phyloP scores from a whole-genome alignment of 2,329 filamentous ascomycete species.

The Mollisia scopiformis region DNA sequence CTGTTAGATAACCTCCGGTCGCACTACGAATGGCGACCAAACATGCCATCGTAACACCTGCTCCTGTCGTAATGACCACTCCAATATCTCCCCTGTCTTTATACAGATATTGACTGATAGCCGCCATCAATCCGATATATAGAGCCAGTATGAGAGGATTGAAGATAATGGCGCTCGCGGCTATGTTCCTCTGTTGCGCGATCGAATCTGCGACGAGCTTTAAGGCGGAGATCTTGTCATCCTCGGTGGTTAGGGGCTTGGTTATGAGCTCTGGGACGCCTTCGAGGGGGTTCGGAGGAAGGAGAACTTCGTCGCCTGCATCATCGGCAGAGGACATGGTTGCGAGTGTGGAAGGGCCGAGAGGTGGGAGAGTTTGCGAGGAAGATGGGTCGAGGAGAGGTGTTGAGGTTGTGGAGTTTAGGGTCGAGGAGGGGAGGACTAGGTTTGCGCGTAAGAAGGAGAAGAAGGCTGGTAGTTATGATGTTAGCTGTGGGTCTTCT shows the following conservation, averaged over 20 bases:
- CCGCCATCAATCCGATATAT: constrained; percentile 47
- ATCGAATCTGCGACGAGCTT: constrained; percentile 79
- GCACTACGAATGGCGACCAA: constrained; percentile 63
- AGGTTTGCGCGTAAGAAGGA: constrained; percentile 81
- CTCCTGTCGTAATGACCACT: constrained; percentile 58
- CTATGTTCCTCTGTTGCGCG: constrained; percentile 76
- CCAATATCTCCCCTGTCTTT: constrained; percentile 53
- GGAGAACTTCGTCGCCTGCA: constrained; percentile 35
- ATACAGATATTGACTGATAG: constrained; percentile 45
- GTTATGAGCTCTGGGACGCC: constrained; percentile 67
- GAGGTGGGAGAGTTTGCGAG: constrained; percentile 41
- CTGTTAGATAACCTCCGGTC: constrained; percentile 57
- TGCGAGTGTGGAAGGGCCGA: constrained; percentile 41
- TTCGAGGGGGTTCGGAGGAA: constrained; percentile 41
- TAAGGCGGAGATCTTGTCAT: constrained; percentile 69
- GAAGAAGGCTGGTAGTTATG: constrained; percentile 74
- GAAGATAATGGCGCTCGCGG: constrained; percentile 64
- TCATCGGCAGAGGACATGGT: constrained; percentile 39
- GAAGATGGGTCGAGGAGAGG: constrained; percentile 61
- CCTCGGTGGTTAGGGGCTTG: constrained; percentile 53
- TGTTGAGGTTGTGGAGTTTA: constrained; percentile 62
- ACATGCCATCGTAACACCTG: constrained; percentile 64
- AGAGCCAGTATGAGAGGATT: constrained; percentile 59
- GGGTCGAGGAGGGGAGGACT: constrained; percentile 58
- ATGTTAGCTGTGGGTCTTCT: constrained; percentile 10